Percentiles rank a stretch among this genome's conserved stretches.
These are phyloP conservation scores for Syzygium grande DNA, from an alignment of 345 rosid species.

Conservation along the genomic window DNA sequence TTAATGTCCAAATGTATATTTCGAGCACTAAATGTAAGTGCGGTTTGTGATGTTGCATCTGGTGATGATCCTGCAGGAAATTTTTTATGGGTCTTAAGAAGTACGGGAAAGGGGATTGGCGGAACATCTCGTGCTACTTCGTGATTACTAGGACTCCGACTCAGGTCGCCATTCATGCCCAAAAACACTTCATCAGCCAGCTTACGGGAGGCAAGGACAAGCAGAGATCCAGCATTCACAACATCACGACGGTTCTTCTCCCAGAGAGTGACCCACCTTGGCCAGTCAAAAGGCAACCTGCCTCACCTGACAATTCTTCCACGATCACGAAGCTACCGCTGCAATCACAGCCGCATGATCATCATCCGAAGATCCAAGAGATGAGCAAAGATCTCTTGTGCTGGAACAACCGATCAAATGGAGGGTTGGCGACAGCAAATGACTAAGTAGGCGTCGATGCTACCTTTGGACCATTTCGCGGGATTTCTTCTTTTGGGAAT, in stretches of 20 bases:
- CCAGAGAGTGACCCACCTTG: slow-evolving; percentile 44
- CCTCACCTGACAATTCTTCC: slow-evolving; percentile 34
- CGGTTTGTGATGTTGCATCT: slow-evolving; percentile 2
- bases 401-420: slow-evolving; percentile 25
- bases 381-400: slow-evolving; percentile 9
- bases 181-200: slow-evolving; percentile 93
- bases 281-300: slow-evolving; percentile 12
- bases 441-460: slow-evolving; percentile 15
- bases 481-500: slow-evolving; percentile 43
- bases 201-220: slow-evolving; percentile 88
- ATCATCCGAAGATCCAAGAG: slow-evolving; percentile 1
- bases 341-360: slow-evolving; percentile 18
- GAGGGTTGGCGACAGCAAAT: background rate
- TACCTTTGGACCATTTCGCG: slow-evolving; percentile 33
- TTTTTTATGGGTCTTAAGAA: slow-evolving; percentile 87
- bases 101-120: slow-evolving; percentile 99
- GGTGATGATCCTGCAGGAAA: slow-evolving; percentile 41
- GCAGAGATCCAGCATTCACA: slow-evolving; percentile 95
- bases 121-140: slow-evolving; percentile 84
- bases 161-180: slow-evolving; percentile 99
- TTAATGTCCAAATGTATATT: background rate
- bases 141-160: slow-evolving; percentile 89
- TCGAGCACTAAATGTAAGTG: background rate
- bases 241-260: slow-evolving; percentile 78
- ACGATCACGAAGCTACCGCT: slow-evolving; percentile 23